Evolutionary conservation across 176 grass and related monocot species (phyloP), one percentile per base, ranked within the genome.

Genomic region (Carex littledalei): DNA sequence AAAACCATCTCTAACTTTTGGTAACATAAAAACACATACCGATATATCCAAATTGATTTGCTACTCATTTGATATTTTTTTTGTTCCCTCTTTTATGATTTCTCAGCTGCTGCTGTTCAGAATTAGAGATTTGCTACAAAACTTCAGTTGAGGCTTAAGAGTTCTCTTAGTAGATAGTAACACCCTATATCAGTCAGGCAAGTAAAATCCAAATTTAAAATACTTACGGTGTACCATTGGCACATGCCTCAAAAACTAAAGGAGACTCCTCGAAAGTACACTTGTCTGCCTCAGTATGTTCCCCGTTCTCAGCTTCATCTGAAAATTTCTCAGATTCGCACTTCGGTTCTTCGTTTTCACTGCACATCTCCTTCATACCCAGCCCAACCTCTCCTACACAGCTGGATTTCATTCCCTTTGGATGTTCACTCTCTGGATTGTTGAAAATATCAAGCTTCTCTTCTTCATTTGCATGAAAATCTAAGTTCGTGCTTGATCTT

Each of bases 221-320:
- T 84, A 35, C 86, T 84, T 66, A 88, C 86, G 56, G 55, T 79
- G 54, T 79, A 18, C 67, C 47, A 49, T 63, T 67, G 76, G 56
- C 67, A 31, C 49, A 84, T 64, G 73, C 56, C 71, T 57, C 43
- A 67, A 77, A 39, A 26, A 13, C 49, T 84, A 82, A 66, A 31
- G 73, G 18, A 26, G 60, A 24, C 15, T 26, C 59, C 43, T 31
- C 59, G 5, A 56, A 50, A 69, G 73, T 26, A 32, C 37, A 41
- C 70, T 89, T 72, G 50, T 50, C 45, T 81, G 49, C 83, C 79
- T 78, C 84, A 68, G 9, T 45, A 82, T 79, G 53, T 81, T 70
- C 52, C 41, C 22, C 54, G 45, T 66, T 35, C 72, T 86, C 67
- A 50, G 53, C n/a, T 47, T 61, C 37, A 82, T 52, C 26, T 13